phyloP scores from a whole-genome alignment of 2,329 filamentous ascomycete genomes.

The Aspergillus pseudoterreus region DNA sequence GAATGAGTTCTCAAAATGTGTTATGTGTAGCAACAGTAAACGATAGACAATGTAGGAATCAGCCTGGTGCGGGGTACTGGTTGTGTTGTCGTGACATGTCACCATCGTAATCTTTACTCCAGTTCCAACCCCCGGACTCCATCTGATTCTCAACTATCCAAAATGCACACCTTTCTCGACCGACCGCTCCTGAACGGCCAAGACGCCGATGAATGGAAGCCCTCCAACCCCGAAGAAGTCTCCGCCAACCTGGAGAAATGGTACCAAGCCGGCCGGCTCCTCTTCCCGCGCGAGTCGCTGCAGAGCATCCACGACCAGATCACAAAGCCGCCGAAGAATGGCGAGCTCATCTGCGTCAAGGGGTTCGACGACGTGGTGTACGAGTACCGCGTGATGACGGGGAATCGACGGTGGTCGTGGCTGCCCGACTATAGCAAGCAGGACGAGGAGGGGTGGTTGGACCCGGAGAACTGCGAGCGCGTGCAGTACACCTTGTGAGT shows the following conservation, averaged over 20 bases:
- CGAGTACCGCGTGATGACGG: not conserved
- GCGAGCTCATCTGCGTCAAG: not conserved
- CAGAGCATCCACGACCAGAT: not conserved
- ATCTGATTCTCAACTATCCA: not conserved
- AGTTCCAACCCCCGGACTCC: too few species aligned
- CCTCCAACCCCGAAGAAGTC: not conserved
- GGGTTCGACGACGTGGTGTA: not conserved
- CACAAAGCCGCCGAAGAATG: not conserved
- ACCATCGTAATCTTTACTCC: too few species aligned
- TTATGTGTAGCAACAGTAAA: too few species aligned
- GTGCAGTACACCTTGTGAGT: too few species aligned
- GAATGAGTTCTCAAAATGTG: too few species aligned
- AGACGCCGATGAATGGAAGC: not conserved
- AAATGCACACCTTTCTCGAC: not conserved
- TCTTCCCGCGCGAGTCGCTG: not conserved
- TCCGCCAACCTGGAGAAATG: not conserved
- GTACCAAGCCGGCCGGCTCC: not conserved
- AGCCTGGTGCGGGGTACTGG: too few species aligned
- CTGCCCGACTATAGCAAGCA: too few species aligned
- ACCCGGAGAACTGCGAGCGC: too few species aligned
- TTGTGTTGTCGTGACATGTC: too few species aligned
- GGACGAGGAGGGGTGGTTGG: too few species aligned
- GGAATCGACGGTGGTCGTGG: not conserved
- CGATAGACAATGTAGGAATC: too few species aligned
- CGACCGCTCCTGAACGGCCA: not conserved